A percentile compares a stretch with the other conserved stretches of the same genome.
These are phyloP conservation scores for Trichoderma oligosporum DNA, from an alignment of 2,329 filamentous ascomycete species.

Conservation along the genomic window DNA sequence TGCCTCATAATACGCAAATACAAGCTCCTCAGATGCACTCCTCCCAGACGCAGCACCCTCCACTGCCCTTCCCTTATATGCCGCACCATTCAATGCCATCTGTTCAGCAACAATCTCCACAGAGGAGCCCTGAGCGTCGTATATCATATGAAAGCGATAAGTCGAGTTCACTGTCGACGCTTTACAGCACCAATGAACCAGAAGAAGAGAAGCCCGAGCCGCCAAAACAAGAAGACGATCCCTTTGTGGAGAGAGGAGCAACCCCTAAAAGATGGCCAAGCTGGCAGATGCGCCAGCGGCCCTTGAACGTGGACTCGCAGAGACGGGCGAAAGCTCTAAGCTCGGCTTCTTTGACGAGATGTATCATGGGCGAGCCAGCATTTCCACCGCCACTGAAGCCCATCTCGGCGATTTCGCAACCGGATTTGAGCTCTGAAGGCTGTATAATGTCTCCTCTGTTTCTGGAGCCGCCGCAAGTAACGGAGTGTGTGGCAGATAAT, in stretches of 20 bases:
- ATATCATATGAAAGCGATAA: constrained; percentile 41
- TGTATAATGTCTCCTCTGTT: constrained; percentile 4
- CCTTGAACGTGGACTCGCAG: background rate
- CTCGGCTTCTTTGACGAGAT: background rate
- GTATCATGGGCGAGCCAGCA: background rate
- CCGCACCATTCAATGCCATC: constrained; percentile 2
- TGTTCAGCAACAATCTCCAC: constrained; percentile 16
- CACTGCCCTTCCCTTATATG: background rate
- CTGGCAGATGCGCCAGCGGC: constrained; percentile 9
- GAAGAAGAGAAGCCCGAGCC: constrained; percentile 32
- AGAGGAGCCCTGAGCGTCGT: constrained; percentile 24
- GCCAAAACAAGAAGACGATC: constrained; percentile 27
- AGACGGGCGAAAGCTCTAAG: background rate
- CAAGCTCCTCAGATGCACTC: background rate
- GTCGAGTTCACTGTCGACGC: constrained; percentile 53
- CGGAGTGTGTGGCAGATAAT: background rate
- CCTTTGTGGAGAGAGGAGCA: constrained; percentile 32
- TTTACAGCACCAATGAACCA: constrained; percentile 53
- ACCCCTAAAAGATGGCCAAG: background rate
- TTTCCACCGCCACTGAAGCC: constrained; percentile 23
- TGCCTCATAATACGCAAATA: constrained; percentile 5
- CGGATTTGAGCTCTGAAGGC: background rate
- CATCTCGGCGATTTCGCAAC: constrained; percentile 16
- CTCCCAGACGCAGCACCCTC: constrained; percentile 2
- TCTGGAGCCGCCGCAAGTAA: background rate